Base-by-base conservation (phyloP, 2,329 filamentous ascomycete genomes). In the Orbilia javanica region DNA sequence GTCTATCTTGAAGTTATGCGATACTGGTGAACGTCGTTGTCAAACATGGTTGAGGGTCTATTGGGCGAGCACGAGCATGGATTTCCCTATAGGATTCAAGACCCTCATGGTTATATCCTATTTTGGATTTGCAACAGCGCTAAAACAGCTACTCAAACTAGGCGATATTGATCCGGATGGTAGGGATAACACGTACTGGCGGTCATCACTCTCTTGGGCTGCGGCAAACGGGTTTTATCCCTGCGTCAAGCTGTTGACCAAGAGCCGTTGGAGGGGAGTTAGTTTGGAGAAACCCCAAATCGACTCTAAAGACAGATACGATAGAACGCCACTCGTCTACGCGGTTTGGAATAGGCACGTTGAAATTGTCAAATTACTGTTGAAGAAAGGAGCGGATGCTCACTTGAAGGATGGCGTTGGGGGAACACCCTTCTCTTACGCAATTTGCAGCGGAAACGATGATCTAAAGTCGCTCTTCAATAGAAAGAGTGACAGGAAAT, bases 361-460 rank as follows among this genome's bases (percentile, higher is more conserved):
- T 10, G 18, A 31, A 1, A 27, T 60, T 4, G 11, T 69, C 6
- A 27, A 55, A 15, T 7, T 50, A 31, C 50, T 69, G 8, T 34
- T 69, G 15, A 27, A 69, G 3, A 39, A 34, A 31, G 65, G 50
- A n/a, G 65, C 52, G 11, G 13, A 15, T 8, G 15, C 22, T 22
- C 36, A 69, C 15, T 5, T 69, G 15, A n/a, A 46, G 10, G 65
- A 69, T 34, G 18, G 36, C 1, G 20, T 65, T 34, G 69, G 69
- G 10, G 69, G 34, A 22, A 73, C 69, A 11, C 69, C 69, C 4
- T 48, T 65, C 18, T 46, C 48, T 20, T 73, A 73, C 48, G 46
- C 60, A 1, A 46, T 73, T 13, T 72, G 18, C 10, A 25, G n/a
- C 8, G 20, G 25, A 20, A 25, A 60, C 18, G 25, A 57, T 25